Evolutionary conservation across 805 yeast species (phyloP).

Genomic region (Lachancea cidri): DNA sequence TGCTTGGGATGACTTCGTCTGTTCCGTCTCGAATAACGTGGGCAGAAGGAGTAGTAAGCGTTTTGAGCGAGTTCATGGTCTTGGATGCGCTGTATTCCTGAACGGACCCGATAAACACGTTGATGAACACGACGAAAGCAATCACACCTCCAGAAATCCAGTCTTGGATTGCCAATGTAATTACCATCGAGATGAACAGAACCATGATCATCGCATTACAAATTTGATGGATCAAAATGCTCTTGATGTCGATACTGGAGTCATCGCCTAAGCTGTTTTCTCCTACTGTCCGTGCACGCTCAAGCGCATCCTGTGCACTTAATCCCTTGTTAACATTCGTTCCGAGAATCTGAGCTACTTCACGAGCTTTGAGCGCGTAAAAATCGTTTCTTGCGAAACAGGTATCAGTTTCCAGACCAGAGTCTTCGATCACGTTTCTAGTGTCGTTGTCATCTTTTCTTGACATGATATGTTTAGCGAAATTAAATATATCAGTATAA

Average conservation of each 20-base stretch:
- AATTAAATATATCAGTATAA: not conserved
- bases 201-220: slow-evolving; percentile 89
- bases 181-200: slow-evolving; percentile 79
- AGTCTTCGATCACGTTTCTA: too few relatives aligned
- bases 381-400: slow-evolving; percentile 52
- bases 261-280: slow-evolving; percentile 77
- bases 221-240: slow-evolving; percentile 75
- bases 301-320: slow-evolving; percentile 54
- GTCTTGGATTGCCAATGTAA: slow-evolving; percentile 87
- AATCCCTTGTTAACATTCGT: slow-evolving; percentile 63
- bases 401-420: slow-evolving; percentile 7
- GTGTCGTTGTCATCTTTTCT: not conserved
- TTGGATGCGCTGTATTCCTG: slow-evolving; percentile 96
- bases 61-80: slow-evolving; percentile 86
- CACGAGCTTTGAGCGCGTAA: slow-evolving; percentile 37
- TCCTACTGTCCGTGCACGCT: slow-evolving; percentile 71
- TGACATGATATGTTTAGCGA: not conserved
- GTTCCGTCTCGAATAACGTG: slow-evolving; percentile 77
- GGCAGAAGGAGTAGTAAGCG: slow-evolving; percentile 91
- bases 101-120: slow-evolving; percentile 90
- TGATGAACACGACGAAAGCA: slow-evolving; percentile 82
- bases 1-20: slow-evolving; percentile 70
- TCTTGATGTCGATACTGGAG: slow-evolving; percentile 59
- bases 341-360: slow-evolving; percentile 55
- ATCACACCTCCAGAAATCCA: slow-evolving; percentile 91